Evolutionary conservation across 2,329 filamentous ascomycete species (phyloP).

Genomic region (Penicillium sp.): DNA sequence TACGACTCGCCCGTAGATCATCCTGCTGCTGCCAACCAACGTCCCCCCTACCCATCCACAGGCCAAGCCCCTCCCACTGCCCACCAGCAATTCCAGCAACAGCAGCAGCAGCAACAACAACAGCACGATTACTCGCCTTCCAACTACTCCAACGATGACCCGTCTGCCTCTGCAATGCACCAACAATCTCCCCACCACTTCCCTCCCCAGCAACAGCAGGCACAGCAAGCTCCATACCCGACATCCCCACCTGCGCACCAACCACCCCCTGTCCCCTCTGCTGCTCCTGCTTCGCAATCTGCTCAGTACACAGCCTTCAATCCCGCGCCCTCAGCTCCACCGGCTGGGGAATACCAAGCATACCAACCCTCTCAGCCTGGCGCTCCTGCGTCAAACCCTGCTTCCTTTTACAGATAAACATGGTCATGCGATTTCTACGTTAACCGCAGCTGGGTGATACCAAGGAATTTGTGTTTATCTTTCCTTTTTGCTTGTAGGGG

Average conservation of each 20-base stretch:
- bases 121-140: slow-evolving; percentile 47
- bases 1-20: slow-evolving; percentile 72
- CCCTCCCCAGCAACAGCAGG: slow-evolving; percentile 29
- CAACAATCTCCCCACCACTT: slow-evolving; percentile 24
- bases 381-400: slow-evolving; percentile 40
- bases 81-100: slow-evolving; percentile 40
- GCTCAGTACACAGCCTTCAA: slow-evolving; percentile 40
- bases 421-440: neutral
- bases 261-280: slow-evolving; percentile 41
- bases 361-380: slow-evolving; percentile 42
- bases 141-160: slow-evolving; percentile 45
- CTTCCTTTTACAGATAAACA: slow-evolving; percentile 44
- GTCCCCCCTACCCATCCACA: slow-evolving; percentile 39
- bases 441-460: neutral
- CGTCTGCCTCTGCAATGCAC: slow-evolving; percentile 23
- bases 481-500: neutral
- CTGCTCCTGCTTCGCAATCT: slow-evolving; percentile 33
- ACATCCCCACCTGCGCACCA: slow-evolving; percentile 37
- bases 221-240: slow-evolving; percentile 41
- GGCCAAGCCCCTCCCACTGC: slow-evolving; percentile 32
- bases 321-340: slow-evolving; percentile 27
- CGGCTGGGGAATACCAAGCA: slow-evolving; percentile 40
- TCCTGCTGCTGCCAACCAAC: slow-evolving; percentile 28
- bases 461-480: neutral
- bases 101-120: slow-evolving; percentile 39